Evolutionary conservation across 805 yeast species (phyloP).

Genomic region (Candida endomychidarum): DNA sequence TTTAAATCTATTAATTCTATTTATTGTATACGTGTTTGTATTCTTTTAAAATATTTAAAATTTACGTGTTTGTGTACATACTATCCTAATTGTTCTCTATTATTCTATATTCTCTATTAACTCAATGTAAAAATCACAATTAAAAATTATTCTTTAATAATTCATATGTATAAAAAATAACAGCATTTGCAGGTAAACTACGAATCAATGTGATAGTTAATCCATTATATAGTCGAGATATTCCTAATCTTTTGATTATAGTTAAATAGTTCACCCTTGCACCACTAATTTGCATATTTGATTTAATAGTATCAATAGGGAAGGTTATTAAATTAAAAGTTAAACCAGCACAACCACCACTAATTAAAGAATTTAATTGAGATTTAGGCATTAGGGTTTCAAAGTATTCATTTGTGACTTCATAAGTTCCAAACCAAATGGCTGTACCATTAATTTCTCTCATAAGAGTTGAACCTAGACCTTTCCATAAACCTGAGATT

Average conservation of each 20-base stretch:
- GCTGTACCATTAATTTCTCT: conserved; percentile 91
- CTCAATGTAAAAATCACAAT: neutral
- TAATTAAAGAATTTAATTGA: conserved; percentile 56
- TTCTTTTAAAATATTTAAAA: too few relatives aligned
- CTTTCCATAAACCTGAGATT: conserved; percentile 77
- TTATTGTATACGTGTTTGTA: too few relatives aligned
- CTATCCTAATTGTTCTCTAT: too few relatives aligned
- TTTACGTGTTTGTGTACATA: too few relatives aligned
- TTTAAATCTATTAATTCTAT: too few relatives aligned
- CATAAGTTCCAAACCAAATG: conserved; percentile 92
- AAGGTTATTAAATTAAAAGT: conserved; percentile 76
- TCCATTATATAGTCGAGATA: conserved; percentile 77
- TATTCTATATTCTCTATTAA: neutral
- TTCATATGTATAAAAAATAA: conserved; percentile 81
- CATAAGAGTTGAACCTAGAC: conserved; percentile 75
- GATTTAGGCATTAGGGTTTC: conserved; percentile 28
- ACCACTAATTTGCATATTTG: conserved; percentile 71
- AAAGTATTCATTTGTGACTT: conserved; percentile 45
- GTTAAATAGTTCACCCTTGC: conserved; percentile 6
- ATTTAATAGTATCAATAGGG: conserved; percentile 90
- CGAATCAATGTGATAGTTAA: conserved; percentile 77
- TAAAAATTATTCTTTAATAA: conserved; percentile 38
- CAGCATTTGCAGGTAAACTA: conserved; percentile 88
- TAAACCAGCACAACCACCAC: conserved; percentile 89
- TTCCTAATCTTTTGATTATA: conserved; percentile 50